phyloP scores from a whole-genome alignment of 176 grass and related monocot genomes.

The Zea luxurians region DNA sequence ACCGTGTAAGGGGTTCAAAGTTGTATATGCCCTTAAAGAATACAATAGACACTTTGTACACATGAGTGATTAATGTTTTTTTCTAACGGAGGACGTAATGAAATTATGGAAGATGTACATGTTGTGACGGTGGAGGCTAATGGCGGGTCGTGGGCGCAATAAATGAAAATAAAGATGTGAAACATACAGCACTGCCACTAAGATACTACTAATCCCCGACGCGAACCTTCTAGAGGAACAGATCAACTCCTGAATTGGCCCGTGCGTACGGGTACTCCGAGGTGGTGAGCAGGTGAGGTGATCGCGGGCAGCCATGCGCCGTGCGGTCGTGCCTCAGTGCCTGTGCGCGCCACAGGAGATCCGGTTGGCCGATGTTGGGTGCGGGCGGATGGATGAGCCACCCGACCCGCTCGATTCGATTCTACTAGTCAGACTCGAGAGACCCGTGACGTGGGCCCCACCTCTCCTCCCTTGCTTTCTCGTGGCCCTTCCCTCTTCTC shows the following conservation, averaged over 20 bases:
- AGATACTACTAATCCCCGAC: background rate
- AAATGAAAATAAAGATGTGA: background rate
- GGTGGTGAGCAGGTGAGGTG: background rate
- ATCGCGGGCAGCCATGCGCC: background rate
- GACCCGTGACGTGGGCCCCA: constrained; percentile 34
- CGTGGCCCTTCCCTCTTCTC: background rate
- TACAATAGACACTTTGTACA: no score
- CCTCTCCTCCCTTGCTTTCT: background rate
- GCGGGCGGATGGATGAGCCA: constrained; percentile 16
- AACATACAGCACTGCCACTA: background rate
- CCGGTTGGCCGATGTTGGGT: background rate
- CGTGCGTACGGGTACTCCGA: background rate
- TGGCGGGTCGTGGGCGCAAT: no score
- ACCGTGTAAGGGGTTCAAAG: no score
- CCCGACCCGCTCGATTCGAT: background rate
- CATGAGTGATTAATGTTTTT: no score
- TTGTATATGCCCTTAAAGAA: no score
- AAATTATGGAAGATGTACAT: no score
- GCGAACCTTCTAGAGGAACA: background rate
- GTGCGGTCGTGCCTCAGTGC: background rate
- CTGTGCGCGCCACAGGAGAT: constrained; percentile 33
- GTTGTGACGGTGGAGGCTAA: no score
- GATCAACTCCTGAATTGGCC: background rate
- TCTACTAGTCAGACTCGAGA: no score
- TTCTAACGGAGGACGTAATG: no score